Percentiles rank a stretch among this genome's conserved stretches.
Conservation (phyloP, 139 green algal genomes). For the Diplosphaera chodatii region DNA sequence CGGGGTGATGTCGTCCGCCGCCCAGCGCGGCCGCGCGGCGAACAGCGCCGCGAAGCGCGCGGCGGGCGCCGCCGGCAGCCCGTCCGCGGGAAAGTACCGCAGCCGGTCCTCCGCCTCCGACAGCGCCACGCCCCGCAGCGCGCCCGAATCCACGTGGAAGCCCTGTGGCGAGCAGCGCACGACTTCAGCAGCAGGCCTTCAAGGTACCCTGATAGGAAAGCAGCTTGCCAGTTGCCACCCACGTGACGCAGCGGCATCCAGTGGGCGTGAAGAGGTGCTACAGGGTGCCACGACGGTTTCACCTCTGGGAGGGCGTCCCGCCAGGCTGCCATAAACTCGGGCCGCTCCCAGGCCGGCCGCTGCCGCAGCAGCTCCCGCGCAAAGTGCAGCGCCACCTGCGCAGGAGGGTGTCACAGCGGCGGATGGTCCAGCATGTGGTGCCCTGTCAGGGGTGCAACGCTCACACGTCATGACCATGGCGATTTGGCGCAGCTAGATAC, state of each 20-base stretch:
- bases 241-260: too few species aligned
- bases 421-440: too few species aligned
- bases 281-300: too few species aligned
- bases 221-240: too few species aligned
- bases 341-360: conserved; percentile 15
- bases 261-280: too few species aligned
- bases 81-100: conserved; percentile 23
- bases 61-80: conserved; percentile 38
- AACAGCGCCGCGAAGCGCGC: conserved; percentile 57
- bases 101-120: conserved; percentile 8
- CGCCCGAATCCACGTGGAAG: conserved; percentile 23
- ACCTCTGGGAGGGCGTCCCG: not conserved
- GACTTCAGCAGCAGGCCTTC: too few species aligned
- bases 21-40: conserved; percentile 35
- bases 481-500: too few species aligned
- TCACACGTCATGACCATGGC: too few species aligned
- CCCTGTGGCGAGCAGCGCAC: too few species aligned
- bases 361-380: conserved; percentile 25
- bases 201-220: too few species aligned
- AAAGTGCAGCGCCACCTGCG: conserved; percentile 32
- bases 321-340: conserved; percentile 19
- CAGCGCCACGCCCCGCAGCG: conserved; percentile 39
- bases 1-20: conserved; percentile 39
- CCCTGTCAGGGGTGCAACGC: too few species aligned
- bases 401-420: too few species aligned